Base-by-base conservation (phyloP, 1,284 basidiomycete species). In the Cystodermella granulosa region DNA sequence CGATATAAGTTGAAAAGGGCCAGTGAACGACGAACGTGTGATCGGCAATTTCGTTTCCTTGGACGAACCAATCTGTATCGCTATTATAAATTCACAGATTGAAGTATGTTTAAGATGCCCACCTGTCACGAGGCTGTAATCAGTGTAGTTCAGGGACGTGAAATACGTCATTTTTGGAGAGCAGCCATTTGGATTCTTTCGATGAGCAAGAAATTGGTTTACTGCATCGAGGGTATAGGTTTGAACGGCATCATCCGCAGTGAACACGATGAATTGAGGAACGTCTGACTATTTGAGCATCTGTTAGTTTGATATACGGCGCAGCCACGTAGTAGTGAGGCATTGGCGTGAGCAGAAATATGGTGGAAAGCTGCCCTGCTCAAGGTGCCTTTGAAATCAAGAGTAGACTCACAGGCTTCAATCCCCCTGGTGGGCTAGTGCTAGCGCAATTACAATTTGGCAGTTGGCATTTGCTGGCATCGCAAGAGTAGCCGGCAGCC, bases 11-110 rank as follows among this genome's bases (percentile, higher is more conserved):
- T 38, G 45, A n/a, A n/a, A n/a, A n/a, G n/a, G n/a, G n/a, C n/a
- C n/a, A 24, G 46, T 24, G 24, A 15, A 14, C 7, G 26, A 72
- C 78, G 55, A 65, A 83, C 81, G 86, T 88, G 65, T 88, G 86
- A 65, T 90, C 87, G n/a, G 83, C 87, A 51, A 91, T 86, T 60
- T 91, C 87, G 62, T 91, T 90, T 28, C 88, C 87, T 5, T 82
- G 83, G 36, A 90, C 85, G 62, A 73, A 90, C 82, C 83, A 89
- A 62, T 91, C 86, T 67, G 42, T 14, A 48, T 23, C 39, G 17
- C 17, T n/a, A 46, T 37, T 14, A 45, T 26, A 24, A 38, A 3
- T 43, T 42, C 13, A n/a, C 34, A 46, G 4, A 46, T 31, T 18
- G 22, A 44, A 34, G 34, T 48, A 35, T 28, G 34, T 34, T 24